phyloP scores from a whole-genome alignment of 768 basidiomycete genomes.

The Pleurotus salmoneostramineus region DNA sequence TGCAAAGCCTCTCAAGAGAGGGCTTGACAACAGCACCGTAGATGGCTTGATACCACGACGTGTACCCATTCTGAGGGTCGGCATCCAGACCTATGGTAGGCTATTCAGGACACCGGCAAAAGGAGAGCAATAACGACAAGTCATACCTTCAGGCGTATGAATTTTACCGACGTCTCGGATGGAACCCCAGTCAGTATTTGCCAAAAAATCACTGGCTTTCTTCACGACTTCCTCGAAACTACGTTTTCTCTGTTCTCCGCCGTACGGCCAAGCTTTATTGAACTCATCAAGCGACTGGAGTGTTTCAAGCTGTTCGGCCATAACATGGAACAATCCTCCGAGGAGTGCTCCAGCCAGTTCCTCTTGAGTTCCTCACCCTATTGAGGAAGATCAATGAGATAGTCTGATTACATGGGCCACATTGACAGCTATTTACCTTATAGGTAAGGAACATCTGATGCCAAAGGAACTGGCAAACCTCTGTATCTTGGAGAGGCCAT shows the following conservation, averaged over 20 bases:
- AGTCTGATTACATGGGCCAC: background rate
- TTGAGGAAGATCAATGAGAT: background rate
- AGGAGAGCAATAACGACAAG: background rate
- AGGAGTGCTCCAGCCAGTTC: constrained; percentile 7
- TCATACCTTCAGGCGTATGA: background rate
- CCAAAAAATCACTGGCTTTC: too few relatives aligned
- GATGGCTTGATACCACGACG: background rate
- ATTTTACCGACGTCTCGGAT: background rate
- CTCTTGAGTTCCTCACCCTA: constrained; percentile 3
- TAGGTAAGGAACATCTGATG: background rate
- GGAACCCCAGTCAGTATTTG: background rate
- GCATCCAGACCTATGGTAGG: background rate
- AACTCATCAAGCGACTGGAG: background rate
- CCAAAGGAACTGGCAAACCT: background rate
- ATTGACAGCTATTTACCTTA: background rate
- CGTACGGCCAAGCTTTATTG: too few relatives aligned
- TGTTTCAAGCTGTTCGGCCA: constrained; percentile 1
- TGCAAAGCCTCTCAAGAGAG: background rate
- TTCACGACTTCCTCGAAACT: too few relatives aligned
- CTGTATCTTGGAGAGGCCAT: background rate
- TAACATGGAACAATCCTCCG: constrained; percentile 2
- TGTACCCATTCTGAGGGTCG: background rate
- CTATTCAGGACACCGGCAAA: background rate
- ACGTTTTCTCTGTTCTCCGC: too few relatives aligned
- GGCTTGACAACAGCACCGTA: background rate